Base-by-base conservation (phyloP, 2,329 filamentous ascomycete genomes). In the Colletotrichum phormii region DNA sequence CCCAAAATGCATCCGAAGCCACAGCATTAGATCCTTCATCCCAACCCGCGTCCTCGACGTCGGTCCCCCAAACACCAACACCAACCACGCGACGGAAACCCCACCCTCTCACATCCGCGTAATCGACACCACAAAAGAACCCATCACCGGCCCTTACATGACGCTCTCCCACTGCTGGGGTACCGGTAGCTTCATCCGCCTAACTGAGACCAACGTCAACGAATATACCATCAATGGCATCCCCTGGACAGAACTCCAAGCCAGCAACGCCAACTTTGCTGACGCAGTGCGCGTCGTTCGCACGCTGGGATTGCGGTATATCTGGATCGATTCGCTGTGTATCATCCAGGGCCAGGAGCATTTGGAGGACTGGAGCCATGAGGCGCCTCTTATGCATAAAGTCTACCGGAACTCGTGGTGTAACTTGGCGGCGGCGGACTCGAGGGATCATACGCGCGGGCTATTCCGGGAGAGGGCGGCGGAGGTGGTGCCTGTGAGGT, bases 241-340 rank as follows among this genome's bases (percentile, higher is more conserved):
- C 5, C 69, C 70, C 0, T 72, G 63, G 64, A 26, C 15, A 61
- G 8, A 35, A 33, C 18, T 29, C 9, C 18, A 29, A 11, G n/a
- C 24, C 51, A 63, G 64, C 31, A 72, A 68, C 22, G 26, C 22
- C 26, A 77, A 66, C 61, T 77, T 78, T 37, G 70, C 57, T 18
- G 72, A 79, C 49, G 76, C 77, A n/a, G 58, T 78, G 3, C 42
- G 33, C 7, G 63, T 77, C 5, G 61, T 71, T 1, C 70, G 72
- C 1, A 35, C 51, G 11, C 57, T 78, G 5, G 75, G 75, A 4
- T n/a, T 74, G 42, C 46, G 62, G 2, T 79, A 78, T 24, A 18
- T 79, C 5, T 79, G 77, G 77, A 78, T 79, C 31, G 77, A 79
- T 64, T 78, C 77, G 4, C 64, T 79, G 2, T 79, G 78, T 55